Percentiles rank a stretch among this genome's conserved stretches.
Conservation (phyloP, 1,139 yeast species). For the Saccharomycopsis phalli region DNA sequence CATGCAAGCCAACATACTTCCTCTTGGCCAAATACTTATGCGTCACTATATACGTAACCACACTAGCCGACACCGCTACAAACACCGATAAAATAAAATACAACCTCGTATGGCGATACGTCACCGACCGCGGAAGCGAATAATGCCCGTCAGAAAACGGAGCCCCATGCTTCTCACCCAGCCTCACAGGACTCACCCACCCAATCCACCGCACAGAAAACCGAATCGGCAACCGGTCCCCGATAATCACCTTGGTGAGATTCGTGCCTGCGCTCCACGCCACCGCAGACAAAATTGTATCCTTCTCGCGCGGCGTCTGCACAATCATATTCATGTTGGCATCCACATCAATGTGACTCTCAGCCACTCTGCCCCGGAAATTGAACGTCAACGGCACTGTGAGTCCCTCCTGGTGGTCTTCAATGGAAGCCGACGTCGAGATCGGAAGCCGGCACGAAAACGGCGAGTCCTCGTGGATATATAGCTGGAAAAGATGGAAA, state of each 20-base stretch:
- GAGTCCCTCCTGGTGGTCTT: conserved; percentile 42
- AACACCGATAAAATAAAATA: neutral
- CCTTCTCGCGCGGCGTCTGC: conserved; percentile 31
- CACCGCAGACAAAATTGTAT: conserved; percentile 42
- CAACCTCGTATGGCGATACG: conserved; percentile 8
- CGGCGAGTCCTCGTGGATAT: conserved; percentile 71
- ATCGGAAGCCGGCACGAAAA: conserved; percentile 58
- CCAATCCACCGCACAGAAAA: conserved; percentile 54
- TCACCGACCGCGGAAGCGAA: conserved; percentile 6
- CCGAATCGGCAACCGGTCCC: conserved; percentile 49
- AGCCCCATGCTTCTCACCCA: neutral
- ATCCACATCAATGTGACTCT: conserved; percentile 65
- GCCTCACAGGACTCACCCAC: neutral
- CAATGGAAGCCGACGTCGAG: conserved; percentile 33
- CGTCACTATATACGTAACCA: conserved; percentile 9
- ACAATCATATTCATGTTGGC: conserved; percentile 47
- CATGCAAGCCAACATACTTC: no score
- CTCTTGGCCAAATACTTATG: conserved; percentile 3
- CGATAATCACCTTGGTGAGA: conserved; percentile 56
- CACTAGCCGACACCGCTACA: conserved; percentile 4
- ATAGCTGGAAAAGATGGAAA: conserved; percentile 65
- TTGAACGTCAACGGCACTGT: conserved; percentile 52
- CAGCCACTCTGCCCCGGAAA: conserved; percentile 59
- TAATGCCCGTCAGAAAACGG: conserved; percentile 16
- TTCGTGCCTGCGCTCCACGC: conserved; percentile 60